Conservation (phyloP, 495 filamentous ascomycete species). For the Aspergillus ellipticus region DNA sequence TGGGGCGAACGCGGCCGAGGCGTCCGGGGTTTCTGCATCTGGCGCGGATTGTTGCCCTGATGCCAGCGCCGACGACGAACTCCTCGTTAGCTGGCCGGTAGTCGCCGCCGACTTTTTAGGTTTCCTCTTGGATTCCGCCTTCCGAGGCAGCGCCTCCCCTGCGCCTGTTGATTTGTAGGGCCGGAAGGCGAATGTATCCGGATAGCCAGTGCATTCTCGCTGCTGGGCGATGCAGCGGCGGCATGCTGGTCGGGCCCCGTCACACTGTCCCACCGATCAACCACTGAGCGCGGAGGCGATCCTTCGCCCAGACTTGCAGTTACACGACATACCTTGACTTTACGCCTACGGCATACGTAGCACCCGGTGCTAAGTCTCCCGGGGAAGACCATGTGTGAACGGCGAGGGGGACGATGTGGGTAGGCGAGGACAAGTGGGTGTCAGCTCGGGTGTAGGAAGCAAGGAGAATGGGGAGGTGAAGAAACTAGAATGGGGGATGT, state of each 20-base stretch:
- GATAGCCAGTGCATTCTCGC: background rate
- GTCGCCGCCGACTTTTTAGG: background rate
- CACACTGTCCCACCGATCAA: background rate
- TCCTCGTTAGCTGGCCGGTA: background rate
- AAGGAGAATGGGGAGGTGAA: background rate
- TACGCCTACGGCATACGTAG: constrained; percentile 4
- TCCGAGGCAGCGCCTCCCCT: background rate
- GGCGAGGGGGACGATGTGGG: background rate
- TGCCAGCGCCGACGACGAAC: no score
- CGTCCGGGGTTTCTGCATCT: no score
- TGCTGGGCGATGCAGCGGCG: background rate
- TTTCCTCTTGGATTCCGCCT: background rate
- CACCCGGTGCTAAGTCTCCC: constrained; percentile 5
- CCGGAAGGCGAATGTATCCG: constrained; percentile 1
- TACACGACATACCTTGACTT: constrained; percentile 4
- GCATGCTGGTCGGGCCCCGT: background rate
- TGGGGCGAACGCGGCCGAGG: no score
- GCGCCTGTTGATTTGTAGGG: background rate
- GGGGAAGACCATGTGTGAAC: constrained; percentile 7
- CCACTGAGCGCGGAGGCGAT: background rate
- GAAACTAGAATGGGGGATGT: background rate
- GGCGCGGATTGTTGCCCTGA: no score
- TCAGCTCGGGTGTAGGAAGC: background rate
- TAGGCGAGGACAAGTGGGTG: background rate
- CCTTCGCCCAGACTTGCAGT: background rate